Base-by-base conservation (phyloP, 768 basidiomycete species). In the Fistulinella prunicolor region DNA sequence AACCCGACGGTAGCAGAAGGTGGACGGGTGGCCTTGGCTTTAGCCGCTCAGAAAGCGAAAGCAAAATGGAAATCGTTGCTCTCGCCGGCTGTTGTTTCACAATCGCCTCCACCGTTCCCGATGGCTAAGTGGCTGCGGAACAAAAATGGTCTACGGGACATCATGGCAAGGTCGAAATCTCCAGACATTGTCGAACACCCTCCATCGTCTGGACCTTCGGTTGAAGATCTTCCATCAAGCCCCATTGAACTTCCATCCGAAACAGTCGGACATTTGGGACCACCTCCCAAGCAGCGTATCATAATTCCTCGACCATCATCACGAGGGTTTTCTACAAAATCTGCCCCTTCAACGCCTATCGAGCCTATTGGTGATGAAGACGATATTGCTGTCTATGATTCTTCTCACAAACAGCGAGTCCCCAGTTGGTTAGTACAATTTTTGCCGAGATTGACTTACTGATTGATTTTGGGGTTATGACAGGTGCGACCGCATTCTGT, bases 401-500 rank as follows among this genome's bases (percentile, higher is more conserved):
- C 85, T 22, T 91, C 89, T 9, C 73, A 79, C 57, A 91, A 92
- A 65, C 79, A 81, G 57, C 82, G 89, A 17, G 89, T 91, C 21
- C 89, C 89, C 6, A 89, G 88, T 64, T 91, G 89, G 89, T 86
- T 55, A 40, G 81, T 69, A 6, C 28, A 10, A n/a, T 41, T 34
- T 26, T 37, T 38, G 10, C 28, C 43, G 26, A 24, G 22, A 38
- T 34, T 2, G 10, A 22, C 6, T 30, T 24, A 36, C 22, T 49
- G 38, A 24, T 48, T 50, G 22, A 62, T 40, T 34, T 12, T 29
- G 28, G 37, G 30, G 28, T 20, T n/a, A 5, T 32, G 49, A 7
- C 44, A 88, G 86, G 86, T 92, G 89, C 59, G 89, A 92, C 62
- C 81, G 89, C 17, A 87, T 92, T 38, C 67, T 92, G 5, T 91